phyloP scores from a whole-genome alignment of 805 yeast genomes.

The Cyberlindnera petersonii region DNA sequence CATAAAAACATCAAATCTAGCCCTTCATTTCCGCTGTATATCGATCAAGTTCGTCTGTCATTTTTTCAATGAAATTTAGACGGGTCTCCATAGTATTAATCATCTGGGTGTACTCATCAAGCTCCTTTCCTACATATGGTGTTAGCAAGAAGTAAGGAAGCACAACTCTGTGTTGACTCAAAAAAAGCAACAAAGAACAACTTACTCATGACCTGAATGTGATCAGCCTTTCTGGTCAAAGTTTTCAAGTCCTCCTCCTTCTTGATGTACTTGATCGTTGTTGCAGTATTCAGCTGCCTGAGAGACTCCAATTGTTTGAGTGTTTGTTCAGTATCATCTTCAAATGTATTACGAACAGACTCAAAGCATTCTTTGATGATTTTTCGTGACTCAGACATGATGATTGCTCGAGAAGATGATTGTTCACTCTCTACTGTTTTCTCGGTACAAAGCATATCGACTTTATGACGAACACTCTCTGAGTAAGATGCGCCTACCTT shows the following conservation, averaged over 20 bases:
- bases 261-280: conserved; percentile 46
- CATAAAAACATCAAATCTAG: not conserved
- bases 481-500: no score
- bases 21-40: conserved; percentile 10
- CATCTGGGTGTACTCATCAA: conserved; percentile 14
- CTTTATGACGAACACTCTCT: not conserved
- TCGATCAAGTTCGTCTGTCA: conserved; percentile 19
- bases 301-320: conserved; percentile 43
- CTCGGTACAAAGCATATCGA: no score
- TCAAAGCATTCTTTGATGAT: conserved; percentile 28
- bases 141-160: conserved; percentile 2
- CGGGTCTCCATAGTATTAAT: conserved; percentile 15
- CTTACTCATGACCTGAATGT: conserved; percentile 20
- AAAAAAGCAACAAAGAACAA: no score
- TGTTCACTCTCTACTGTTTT: no score
- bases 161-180: no score
- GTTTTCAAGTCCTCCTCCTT: conserved; percentile 40
- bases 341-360: conserved; percentile 33
- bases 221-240: conserved; percentile 21
- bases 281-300: conserved; percentile 55
- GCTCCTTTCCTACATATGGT: conserved; percentile 28
- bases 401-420: no score
- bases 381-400: conserved; percentile 18
- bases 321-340: conserved; percentile 36
- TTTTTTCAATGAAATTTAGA: conserved; percentile 16